Percentiles rank a stretch among this genome's conserved stretches.
Evolutionary conservation across 257 asterid genomes (phyloP).

Genomic region (Cinchona pubescens): DNA sequence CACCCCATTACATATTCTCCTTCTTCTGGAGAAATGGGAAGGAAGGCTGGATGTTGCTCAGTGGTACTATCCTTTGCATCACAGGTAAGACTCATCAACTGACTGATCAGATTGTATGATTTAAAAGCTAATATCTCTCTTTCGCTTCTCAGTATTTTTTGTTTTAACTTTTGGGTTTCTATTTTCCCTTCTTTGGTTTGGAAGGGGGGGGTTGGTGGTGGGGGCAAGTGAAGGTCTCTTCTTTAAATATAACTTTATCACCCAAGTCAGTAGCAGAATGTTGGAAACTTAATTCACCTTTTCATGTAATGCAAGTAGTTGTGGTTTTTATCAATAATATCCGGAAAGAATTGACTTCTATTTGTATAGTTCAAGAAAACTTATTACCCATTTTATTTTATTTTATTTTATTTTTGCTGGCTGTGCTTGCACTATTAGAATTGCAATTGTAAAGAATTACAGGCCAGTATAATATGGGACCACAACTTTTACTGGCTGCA

Average conservation of each 20-base stretch:
- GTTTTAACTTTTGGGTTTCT: background rate
- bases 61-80: constrained; percentile 41
- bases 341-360: background rate
- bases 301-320: background rate
- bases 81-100: constrained; percentile 25
- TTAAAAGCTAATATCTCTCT: background rate
- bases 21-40: constrained; percentile 37
- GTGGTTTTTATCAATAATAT: no score
- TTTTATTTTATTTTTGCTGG: background rate
- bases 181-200: no score
- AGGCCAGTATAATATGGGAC: background rate
- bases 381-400: no score
- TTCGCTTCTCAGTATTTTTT: background rate
- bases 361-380: background rate
- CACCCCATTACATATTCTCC: constrained; percentile 32
- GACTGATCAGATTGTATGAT: background rate
- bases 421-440: background rate
- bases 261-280: background rate
- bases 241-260: background rate
- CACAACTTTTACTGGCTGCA: background rate
- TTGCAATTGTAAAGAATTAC: background rate
- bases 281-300: background rate
- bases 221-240: background rate
- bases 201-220: background rate
- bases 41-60: constrained; percentile 40